These are phyloP conservation scores for Syzygium grande DNA, from an alignment of 345 rosid species.

Conservation along the genomic window DNA sequence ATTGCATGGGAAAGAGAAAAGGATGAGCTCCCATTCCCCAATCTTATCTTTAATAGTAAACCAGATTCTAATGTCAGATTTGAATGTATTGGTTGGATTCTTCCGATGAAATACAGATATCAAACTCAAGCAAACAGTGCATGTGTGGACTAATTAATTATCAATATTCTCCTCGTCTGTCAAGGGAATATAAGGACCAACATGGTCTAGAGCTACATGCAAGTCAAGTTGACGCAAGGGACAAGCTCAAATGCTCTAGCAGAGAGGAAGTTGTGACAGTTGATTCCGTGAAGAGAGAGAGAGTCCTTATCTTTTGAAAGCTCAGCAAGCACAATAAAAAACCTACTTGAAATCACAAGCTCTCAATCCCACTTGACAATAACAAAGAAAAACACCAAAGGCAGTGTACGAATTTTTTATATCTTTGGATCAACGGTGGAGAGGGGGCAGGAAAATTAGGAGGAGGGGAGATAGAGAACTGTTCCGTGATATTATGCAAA, in stretches of 20 bases:
- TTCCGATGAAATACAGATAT: neutral
- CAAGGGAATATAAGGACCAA: neutral
- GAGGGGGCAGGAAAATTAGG: neutral
- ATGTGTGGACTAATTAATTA: neutral
- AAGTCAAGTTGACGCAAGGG: neutral
- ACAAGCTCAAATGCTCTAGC: neutral
- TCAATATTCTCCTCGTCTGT: neutral
- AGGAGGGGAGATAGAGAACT: neutral
- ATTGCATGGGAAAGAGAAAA: neutral
- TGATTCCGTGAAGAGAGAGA: conserved; percentile 1
- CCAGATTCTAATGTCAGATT: neutral
- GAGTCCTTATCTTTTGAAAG: conserved; percentile 14
- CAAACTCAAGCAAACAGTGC: neutral
- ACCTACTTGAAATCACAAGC: neutral
- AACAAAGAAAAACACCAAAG: neutral
- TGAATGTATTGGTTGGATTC: neutral
- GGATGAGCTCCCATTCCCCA: neutral
- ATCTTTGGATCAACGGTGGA: neutral
- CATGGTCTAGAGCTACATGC: neutral
- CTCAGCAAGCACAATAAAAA: conserved; percentile 7
- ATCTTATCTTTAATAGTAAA: neutral
- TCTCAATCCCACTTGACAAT: neutral
- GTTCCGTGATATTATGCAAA: neutral
- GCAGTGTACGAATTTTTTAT: neutral
- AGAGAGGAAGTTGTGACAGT: conserved; percentile 1